Evolutionary conservation across 805 yeast species (phyloP), one percentile per base, ranked within the genome.

Genomic region (Pichia phayaonensis): DNA sequence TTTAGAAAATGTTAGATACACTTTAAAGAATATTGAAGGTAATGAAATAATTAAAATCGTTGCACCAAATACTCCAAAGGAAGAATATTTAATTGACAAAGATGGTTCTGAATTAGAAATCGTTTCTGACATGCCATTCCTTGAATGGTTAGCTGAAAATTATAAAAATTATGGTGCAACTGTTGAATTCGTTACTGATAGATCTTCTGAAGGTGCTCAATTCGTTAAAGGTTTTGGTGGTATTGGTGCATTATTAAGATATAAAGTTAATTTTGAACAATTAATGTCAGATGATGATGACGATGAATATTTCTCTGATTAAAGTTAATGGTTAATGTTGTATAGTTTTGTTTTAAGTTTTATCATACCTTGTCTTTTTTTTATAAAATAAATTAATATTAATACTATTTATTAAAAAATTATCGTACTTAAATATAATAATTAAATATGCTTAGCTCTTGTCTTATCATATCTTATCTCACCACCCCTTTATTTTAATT

Each of bases 141-240:
- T 94, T 58, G 99, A 94, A 72, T 94, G 99, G 99, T 76, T 94
- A 56, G 98, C 99, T 46, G 99, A 92, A 73, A 88, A 90, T 72
- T 94, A 94, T 73, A 86, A 83, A 67, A 86, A 79, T 63, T 94
- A 80, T 63, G 99, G 99, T 79, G 96, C 99, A 48, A 81, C 85
- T 54, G 78, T 94, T 62, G 99, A 94, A 74, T 94, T 94, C 61
- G 96, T 94, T 59, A 87, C 97, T 46, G 98, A 94, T 74, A 83
- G 89, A 72, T 86, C 96, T 22, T 84, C 95, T 42, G 99, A 94
- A 72, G 99, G 99, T 76, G 95, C 98, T 44, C 99, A 94, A 75
- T 94, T 94, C 71, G 95, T 86, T 53, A 84, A 83, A 61, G 99
- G 99, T 53, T 94, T 94, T 66, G 99, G 99, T 85, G 99, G 99